Conservation (phyloP, 2,329 filamentous ascomycete genomes). For the Colletotrichum liaoningense region DNA sequence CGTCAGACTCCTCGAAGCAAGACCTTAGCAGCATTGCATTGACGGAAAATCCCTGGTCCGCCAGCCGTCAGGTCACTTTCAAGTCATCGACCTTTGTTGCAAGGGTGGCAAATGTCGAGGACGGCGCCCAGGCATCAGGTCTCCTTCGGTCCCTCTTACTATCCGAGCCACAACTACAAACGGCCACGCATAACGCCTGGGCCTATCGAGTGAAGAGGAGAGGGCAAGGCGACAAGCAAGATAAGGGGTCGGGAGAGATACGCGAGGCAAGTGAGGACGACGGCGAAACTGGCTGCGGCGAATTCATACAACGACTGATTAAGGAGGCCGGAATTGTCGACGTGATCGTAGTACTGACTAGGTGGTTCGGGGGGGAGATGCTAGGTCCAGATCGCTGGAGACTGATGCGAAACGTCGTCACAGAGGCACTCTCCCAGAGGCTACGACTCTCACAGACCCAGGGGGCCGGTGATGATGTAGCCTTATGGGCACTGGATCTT, state of each 20-base stretch:
- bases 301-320: conserved; percentile 66
- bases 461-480: conserved; percentile 53
- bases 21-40: conserved; percentile 32
- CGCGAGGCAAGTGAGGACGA: conserved; percentile 68
- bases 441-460: conserved; percentile 47
- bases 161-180: conserved; percentile 60
- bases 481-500: conserved; percentile 70
- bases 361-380: conserved; percentile 73
- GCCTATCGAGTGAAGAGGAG: conserved; percentile 52
- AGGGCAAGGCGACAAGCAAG: neutral
- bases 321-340: conserved; percentile 62
- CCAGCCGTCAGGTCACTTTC: conserved; percentile 62
- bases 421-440: conserved; percentile 65
- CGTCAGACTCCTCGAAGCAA: conserved; percentile 32
- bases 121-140: conserved; percentile 52
- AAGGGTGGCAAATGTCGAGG: conserved; percentile 56
- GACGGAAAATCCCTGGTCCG: conserved; percentile 55
- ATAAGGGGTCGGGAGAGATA: conserved; percentile 37
- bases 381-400: conserved; percentile 72
- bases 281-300: conserved; percentile 70
- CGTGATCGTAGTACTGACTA: conserved; percentile 67
- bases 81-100: conserved; percentile 70
- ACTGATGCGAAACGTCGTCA: conserved; percentile 68
- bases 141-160: conserved; percentile 61
- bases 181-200: conserved; percentile 71